Conservation (phyloP, 73 alveolate species). For the Tetrahymena malaccensis region DNA sequence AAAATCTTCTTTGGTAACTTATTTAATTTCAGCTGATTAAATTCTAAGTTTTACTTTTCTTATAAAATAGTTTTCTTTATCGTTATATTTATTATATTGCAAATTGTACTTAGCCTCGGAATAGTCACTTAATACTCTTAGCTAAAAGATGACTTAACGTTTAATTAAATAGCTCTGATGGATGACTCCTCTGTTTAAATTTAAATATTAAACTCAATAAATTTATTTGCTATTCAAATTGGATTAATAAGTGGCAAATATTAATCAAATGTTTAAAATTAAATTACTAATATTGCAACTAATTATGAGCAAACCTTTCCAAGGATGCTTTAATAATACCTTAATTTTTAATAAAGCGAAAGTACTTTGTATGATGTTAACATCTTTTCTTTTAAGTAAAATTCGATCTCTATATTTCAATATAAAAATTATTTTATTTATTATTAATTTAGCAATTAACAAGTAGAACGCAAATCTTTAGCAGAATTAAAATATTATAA, state of each 20-base stretch:
- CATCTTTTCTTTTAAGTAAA: not conserved
- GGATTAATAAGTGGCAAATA: not conserved
- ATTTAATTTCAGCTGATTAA: not conserved
- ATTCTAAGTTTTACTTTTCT: not conserved
- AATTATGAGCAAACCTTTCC: not conserved
- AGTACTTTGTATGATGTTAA: not conserved
- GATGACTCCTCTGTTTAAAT: not conserved
- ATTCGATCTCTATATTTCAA: not conserved
- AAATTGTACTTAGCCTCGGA: not conserved
- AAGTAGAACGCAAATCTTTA: not conserved
- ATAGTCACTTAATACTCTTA: not conserved
- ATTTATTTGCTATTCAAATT: not conserved
- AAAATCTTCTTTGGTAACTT: not conserved
- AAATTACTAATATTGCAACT: not conserved
- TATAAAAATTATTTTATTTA: not conserved
- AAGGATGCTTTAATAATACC: not conserved
- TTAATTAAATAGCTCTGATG: not conserved
- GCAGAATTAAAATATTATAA: not conserved
- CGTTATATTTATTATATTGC: not conserved
- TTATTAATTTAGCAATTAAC: not conserved
- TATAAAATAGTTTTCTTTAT: not conserved
- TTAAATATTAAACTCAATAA: not conserved
- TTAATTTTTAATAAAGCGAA: not conserved
- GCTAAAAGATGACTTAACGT: not conserved
- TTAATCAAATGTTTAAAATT: not conserved